Base-by-base conservation (phyloP, 2,329 filamentous ascomycete genomes). In the Penicillium sp. region DNA sequence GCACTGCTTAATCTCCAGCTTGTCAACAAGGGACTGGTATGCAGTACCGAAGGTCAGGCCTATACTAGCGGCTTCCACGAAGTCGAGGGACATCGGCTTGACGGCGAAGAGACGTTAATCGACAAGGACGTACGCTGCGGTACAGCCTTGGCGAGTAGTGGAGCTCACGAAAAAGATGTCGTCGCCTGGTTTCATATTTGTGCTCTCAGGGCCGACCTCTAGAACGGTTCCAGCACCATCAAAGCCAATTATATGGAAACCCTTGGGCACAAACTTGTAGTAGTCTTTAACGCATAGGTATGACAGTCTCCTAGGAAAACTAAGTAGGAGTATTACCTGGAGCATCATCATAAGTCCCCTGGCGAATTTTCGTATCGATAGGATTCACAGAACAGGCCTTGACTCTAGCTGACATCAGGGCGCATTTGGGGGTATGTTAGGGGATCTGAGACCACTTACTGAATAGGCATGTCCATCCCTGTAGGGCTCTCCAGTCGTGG, bases 1-100 rank as follows among this genome's bases (percentile, higher is more conserved):
- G 2, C 70, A 72, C 52, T 74, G 68, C 19, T 67, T 56, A 29
- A 79, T 74, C 51, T 84, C 77, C 58, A 82, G 69, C 21, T 78
- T 71, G 63, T 82, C 79, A 3, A 79, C 73, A 23, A 83, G 72
- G 4, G 79, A 72, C 66, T 82, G 75, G 61, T 75, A 82, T 3
- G 80, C 80, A 1, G 80, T 82, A 19, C 77, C 73, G 65, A 75
- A 81, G 0, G 79, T 81, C 60, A 83, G 60, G 4, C 79, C 79
- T 73, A 82, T 74, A n/a, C 74, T 76, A 21, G 81, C 80, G 7
- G 80, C 73, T 64, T 81, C 69, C 7, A 76, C 72, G 54, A 76
- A 79, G 56, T 76, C 73, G 1, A 81, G 71, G 0, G 65, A 72
- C 53, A 71, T 72, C 13, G 81, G 81, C 64, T 81, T 82, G 55